Evolutionary conservation across 768 basidiomycete genomes (phyloP).

Genomic region (Mycena metata): DNA sequence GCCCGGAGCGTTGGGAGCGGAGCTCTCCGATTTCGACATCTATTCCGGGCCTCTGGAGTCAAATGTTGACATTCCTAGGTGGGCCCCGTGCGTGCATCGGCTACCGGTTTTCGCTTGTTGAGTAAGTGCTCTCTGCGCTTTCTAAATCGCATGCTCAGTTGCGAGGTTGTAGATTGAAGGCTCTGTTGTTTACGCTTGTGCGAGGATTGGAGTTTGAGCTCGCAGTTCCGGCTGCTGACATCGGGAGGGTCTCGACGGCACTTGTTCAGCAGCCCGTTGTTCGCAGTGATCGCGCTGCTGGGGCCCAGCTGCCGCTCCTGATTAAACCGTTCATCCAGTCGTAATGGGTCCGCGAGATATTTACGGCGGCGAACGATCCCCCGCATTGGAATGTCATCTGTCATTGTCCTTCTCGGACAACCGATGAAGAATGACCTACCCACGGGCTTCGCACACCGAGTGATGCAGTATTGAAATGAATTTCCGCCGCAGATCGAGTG

Average conservation of each 20-base stretch:
- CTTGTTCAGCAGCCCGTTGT: neutral
- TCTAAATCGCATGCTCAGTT: too few species aligned
- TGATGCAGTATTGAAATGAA: too few species aligned
- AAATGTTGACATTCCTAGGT: neutral
- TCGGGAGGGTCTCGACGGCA: neutral
- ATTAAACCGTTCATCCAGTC: conserved; percentile 1
- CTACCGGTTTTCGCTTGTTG: neutral
- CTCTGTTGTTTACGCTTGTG: neutral
- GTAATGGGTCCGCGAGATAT: neutral
- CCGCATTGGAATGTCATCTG: too few species aligned
- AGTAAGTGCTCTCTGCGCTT: too few species aligned
- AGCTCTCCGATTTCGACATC: too few species aligned
- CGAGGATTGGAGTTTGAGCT: conserved; percentile 1
- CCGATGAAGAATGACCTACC: too few species aligned
- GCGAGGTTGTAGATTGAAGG: conserved; percentile 1
- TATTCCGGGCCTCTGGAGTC: neutral
- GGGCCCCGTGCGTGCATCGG: conserved; percentile 3
- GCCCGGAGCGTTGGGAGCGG: too few species aligned
- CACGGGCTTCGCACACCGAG: too few species aligned
- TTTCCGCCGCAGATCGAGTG: too few species aligned
- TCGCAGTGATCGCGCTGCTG: conserved; percentile 2
- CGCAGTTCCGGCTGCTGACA: neutral
- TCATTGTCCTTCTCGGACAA: too few species aligned
- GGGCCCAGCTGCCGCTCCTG: neutral
- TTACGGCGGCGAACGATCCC: too few species aligned